Conservation (phyloP, 2,329 filamentous ascomycete species). For the Xylariaceae sp. region DNA sequence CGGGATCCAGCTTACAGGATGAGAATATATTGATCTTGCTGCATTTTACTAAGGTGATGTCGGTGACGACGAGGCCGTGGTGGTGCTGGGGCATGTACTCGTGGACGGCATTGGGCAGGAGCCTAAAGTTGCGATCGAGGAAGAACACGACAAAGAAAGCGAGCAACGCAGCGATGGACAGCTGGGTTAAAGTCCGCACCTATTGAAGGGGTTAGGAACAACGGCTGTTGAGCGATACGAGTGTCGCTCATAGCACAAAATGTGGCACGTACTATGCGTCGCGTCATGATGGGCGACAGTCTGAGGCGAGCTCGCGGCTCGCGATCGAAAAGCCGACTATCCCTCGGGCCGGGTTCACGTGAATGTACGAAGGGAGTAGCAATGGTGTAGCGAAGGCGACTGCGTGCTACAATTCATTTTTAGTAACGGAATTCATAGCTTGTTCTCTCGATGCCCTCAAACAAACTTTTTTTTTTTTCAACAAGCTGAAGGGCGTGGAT, state of each 20-base stretch:
- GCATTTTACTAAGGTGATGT: constrained; percentile 73
- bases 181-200: constrained; percentile 69
- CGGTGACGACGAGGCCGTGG: constrained; percentile 76
- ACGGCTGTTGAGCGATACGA: background rate
- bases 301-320: constrained; percentile 4
- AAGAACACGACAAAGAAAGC: constrained; percentile 69
- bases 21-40: constrained; percentile 68
- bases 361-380: constrained; percentile 21
- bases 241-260: background rate
- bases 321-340: constrained; percentile 6
- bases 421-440: constrained; percentile 19
- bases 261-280: constrained; percentile 29
- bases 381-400: constrained; percentile 21
- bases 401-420: constrained; percentile 29
- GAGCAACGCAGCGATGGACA: constrained; percentile 58
- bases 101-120: constrained; percentile 80
- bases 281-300: constrained; percentile 28
- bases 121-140: constrained; percentile 82
- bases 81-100: constrained; percentile 82
- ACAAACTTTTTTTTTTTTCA: background rate
- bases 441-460: constrained; percentile 4
- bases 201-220: constrained; percentile 23
- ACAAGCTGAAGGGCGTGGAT: background rate
- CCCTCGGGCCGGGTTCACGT: constrained; percentile 18
- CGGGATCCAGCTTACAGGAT: constrained; percentile 66